Conservation (phyloP, 2,329 filamentous ascomycete genomes). For the Colletotrichum melonis region DNA sequence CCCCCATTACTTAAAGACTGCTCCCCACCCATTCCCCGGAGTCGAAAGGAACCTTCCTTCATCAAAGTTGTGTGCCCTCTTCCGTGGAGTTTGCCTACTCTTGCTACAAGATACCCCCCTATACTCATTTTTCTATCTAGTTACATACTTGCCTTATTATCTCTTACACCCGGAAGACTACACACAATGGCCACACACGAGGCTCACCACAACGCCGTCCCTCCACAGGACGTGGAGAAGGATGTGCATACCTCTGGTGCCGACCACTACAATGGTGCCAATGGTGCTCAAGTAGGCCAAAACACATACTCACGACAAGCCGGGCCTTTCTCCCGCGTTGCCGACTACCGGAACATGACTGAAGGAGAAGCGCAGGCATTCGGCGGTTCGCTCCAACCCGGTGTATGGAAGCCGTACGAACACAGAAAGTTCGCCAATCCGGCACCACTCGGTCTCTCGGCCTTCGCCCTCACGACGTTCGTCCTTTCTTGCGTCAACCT, state of each 20-base stretch:
- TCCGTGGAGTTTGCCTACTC: constrained; percentile 21
- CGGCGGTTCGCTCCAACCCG: constrained; percentile 80
- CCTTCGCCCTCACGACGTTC: constrained; percentile 87
- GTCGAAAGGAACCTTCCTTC: background rate
- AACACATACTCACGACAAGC: constrained; percentile 23
- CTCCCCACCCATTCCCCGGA: constrained; percentile 18
- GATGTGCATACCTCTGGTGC: constrained; percentile 33
- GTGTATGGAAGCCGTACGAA: constrained; percentile 71
- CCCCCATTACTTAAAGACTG: constrained; percentile 32
- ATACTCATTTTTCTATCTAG: background rate
- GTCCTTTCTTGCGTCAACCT: constrained; percentile 82
- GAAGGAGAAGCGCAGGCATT: constrained; percentile 59
- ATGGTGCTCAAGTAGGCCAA: constrained; percentile 21
- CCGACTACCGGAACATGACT: constrained; percentile 34
- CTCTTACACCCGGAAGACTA: constrained; percentile 21
- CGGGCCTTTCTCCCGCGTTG: constrained; percentile 31
- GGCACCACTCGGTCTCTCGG: constrained; percentile 79
- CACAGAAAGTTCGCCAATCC: constrained; percentile 84
- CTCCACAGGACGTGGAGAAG: constrained; percentile 31
- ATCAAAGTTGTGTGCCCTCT: constrained; percentile 21
- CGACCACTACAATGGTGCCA: constrained; percentile 26
- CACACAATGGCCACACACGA: constrained; percentile 33
- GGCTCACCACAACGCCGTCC: constrained; percentile 16
- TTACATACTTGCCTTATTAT: background rate
- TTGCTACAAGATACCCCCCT: constrained; percentile 12